Evolutionary conservation across 2,329 filamentous ascomycete genomes (phyloP).

Genomic region (Xylariales sp.): DNA sequence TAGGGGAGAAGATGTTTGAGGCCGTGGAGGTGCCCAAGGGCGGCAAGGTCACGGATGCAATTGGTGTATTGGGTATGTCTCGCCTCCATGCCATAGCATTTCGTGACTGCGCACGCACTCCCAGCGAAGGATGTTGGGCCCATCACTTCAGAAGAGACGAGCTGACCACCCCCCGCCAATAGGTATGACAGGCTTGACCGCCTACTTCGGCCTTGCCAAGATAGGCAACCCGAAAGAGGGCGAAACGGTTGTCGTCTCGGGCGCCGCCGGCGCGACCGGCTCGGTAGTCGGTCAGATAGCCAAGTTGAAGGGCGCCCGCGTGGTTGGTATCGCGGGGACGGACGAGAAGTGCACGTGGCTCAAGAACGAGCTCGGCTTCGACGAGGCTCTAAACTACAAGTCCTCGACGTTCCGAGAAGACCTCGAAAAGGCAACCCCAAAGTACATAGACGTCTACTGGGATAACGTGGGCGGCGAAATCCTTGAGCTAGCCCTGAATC

Average conservation of each 20-base stretch:
- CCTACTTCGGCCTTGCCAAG: conserved; percentile 69
- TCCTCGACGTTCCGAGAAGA: conserved; percentile 45
- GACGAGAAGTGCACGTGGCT: conserved; percentile 62
- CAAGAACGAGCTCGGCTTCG: conserved; percentile 51
- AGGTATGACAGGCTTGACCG: conserved; percentile 65
- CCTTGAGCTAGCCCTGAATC: conserved; percentile 58
- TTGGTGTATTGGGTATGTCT: conserved; percentile 48
- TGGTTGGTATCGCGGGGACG: conserved; percentile 62
- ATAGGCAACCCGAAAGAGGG: conserved; percentile 64
- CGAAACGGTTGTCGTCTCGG: conserved; percentile 72
- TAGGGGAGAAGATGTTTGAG: conserved; percentile 47
- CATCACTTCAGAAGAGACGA: neutral
- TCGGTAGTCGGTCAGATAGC: conserved; percentile 74
- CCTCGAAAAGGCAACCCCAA: conserved; percentile 46
- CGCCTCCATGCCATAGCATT: neutral
- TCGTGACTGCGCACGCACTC: no score
- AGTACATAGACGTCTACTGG: conserved; percentile 57
- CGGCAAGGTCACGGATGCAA: conserved; percentile 49
- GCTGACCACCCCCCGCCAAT: neutral
- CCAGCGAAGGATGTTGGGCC: no score
- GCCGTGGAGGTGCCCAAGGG: conserved; percentile 36
- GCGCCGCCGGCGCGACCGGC: conserved; percentile 74
- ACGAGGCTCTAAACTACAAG: conserved; percentile 59
- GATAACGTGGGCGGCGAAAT: conserved; percentile 69
- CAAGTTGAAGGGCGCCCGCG: conserved; percentile 60